Percentiles rank a stretch among this genome's conserved stretches.
These are phyloP conservation scores for Saccharum officinarum DNA, from an alignment of 176 grass and related monocot species.

Conservation along the genomic window DNA sequence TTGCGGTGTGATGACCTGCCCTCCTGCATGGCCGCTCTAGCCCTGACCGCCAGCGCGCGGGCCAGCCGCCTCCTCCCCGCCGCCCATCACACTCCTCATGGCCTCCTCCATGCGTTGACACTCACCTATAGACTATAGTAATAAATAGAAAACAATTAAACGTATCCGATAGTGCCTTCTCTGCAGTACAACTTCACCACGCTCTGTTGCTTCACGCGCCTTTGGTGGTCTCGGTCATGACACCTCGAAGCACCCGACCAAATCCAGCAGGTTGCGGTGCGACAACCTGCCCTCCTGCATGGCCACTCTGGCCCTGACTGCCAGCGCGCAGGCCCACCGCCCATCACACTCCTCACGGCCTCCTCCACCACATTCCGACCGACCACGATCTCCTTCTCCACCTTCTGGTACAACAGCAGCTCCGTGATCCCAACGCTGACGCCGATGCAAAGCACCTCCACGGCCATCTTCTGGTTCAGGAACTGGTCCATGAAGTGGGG, in stretches of 20 bases:
- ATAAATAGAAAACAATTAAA: too few species aligned
- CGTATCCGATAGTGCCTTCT: too few species aligned
- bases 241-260: slow-evolving; percentile 21
- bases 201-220: not conserved
- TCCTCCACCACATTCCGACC: not conserved
- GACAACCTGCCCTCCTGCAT: slow-evolving; percentile 38
- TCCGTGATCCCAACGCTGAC: slow-evolving; percentile 37
- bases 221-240: not conserved
- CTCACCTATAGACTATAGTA: too few species aligned
- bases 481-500: slow-evolving; percentile 49
- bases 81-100: too few species aligned
- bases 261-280: slow-evolving; percentile 7
- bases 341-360: slow-evolving; percentile 46
- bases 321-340: not conserved
- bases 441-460: slow-evolving; percentile 51
- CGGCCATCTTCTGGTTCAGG: slow-evolving; percentile 50
- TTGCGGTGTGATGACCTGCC: too few species aligned
- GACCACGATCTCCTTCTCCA: slow-evolving; percentile 31
- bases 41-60: too few species aligned
- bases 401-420: not conserved
- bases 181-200: not conserved
- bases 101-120: too few species aligned
- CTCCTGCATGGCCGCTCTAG: too few species aligned
- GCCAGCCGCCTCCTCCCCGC: too few species aligned
- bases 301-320: slow-evolving; percentile 1